Percentiles rank a stretch among this genome's conserved stretches.
These are phyloP conservation scores for Suaeda aralocaspica DNA, from an alignment of 148 eudicot genomes.

Conservation along the genomic window DNA sequence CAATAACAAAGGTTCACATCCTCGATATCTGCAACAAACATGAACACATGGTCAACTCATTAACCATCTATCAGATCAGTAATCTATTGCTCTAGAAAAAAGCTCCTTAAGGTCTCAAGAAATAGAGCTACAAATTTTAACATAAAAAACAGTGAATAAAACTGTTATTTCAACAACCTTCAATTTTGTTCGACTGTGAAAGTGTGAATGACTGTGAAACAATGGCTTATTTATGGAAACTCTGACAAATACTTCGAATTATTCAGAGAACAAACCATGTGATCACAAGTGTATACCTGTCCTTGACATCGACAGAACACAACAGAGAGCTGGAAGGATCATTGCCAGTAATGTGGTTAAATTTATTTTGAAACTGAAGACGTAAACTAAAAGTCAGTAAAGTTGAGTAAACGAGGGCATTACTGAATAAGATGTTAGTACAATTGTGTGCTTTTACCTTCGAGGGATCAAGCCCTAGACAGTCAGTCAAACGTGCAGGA, in stretches of 20 bases:
- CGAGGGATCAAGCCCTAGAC: constrained; percentile 91
- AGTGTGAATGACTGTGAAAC: background rate
- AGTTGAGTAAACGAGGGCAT: constrained; percentile 7
- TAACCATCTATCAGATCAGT: background rate
- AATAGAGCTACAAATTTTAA: too few species aligned
- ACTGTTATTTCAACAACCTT: background rate
- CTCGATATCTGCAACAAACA: constrained; percentile 62
- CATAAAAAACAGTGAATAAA: background rate
- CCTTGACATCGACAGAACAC: constrained; percentile 64
- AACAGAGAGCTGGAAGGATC: constrained; percentile 57
- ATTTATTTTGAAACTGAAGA: constrained; percentile 77
- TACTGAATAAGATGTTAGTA: background rate
- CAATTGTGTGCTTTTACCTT: constrained; percentile 44
- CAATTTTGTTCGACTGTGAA: background rate
- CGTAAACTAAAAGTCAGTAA: constrained; percentile 22
- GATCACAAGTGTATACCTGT: constrained; percentile 54
- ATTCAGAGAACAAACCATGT: background rate
- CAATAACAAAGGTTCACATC: constrained; percentile 70
- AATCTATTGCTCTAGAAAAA: constrained; percentile 1
- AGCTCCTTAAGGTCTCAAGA: background rate
- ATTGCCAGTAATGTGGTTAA: constrained; percentile 39
- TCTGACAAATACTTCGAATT: too few species aligned
- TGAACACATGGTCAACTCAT: constrained; percentile 1
- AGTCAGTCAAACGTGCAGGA: constrained; percentile 91
- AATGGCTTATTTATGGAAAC: background rate